These are phyloP conservation scores for Bryopsis sp. DNA, from an alignment of 139 green algal species.

Conservation along the genomic window DNA sequence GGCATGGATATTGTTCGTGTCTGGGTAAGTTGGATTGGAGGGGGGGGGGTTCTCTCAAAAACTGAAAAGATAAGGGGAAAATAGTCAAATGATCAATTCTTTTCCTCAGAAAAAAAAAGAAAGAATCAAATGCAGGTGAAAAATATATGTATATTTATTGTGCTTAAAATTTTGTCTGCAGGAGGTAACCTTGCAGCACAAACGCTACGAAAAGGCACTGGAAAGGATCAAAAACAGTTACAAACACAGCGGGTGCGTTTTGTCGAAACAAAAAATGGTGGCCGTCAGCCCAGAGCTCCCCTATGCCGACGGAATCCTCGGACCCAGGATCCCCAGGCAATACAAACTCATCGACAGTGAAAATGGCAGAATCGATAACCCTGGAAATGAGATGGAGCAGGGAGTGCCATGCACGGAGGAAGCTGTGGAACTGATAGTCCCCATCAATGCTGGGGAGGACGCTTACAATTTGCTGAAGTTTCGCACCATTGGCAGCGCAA, in stretches of 20 bases:
- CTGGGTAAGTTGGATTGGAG: conserved; percentile 32
- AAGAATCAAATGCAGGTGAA: too few species aligned
- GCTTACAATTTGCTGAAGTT: conserved; percentile 54
- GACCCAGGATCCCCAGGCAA: conserved; percentile 28
- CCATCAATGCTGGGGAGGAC: conserved; percentile 29
- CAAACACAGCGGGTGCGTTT: conserved; percentile 27
- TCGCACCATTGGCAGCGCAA: conserved; percentile 29
- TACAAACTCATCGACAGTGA: too few species aligned
- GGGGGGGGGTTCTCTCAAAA: too few species aligned
- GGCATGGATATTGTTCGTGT: conserved; percentile 41
- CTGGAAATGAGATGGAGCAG: conserved; percentile 8
- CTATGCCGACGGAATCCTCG: not conserved
- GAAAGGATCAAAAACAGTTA: conserved; percentile 30
- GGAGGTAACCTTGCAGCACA: conserved; percentile 35
- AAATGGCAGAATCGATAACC: not conserved
- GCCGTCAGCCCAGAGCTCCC: not conserved
- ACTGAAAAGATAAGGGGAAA: too few species aligned
- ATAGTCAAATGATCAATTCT: too few species aligned
- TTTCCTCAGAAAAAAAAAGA: too few species aligned
- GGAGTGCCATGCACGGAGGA: not conserved
- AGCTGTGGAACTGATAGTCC: conserved; percentile 29
- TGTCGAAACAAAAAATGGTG: conserved; percentile 23
- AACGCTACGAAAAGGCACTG: conserved; percentile 33
- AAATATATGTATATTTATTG: not conserved
- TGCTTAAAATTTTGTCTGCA: not conserved